Evolutionary conservation across 2,329 filamentous ascomycete genomes (phyloP).

Genomic region (Nigrospora sphaerica): DNA sequence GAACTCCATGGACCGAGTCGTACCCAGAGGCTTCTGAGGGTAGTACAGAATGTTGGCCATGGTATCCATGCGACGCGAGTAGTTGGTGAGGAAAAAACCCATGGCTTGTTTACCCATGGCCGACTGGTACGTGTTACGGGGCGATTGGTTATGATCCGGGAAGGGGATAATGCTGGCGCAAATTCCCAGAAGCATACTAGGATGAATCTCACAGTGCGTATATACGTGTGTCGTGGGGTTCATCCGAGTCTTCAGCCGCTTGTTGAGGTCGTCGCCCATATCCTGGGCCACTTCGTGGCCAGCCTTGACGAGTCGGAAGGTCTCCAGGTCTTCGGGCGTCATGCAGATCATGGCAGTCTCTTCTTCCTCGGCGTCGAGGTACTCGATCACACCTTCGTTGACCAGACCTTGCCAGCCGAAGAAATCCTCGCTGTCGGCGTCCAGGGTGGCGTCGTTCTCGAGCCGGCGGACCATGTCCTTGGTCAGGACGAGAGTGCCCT

Average conservation of each 20-base stretch:
- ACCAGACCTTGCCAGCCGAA: constrained; percentile 89
- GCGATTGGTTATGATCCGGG: constrained; percentile 97
- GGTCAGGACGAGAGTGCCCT: constrained; percentile 72
- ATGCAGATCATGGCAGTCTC: constrained; percentile 99
- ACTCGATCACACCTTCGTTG: constrained; percentile 81
- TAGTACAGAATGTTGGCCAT: constrained; percentile 99
- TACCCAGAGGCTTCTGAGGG: constrained; percentile 93
- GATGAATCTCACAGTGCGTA: constrained; percentile 98
- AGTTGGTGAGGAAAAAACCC: constrained; percentile 98
- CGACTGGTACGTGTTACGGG: constrained; percentile 97
- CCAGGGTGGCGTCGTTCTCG: constrained; percentile 63
- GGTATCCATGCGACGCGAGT: constrained; percentile 94
- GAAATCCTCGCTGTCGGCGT: constrained; percentile 51
- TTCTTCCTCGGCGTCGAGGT: constrained; percentile 95
- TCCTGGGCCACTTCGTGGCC: constrained; percentile 59
- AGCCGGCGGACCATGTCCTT: constrained; percentile 74
- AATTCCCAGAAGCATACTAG: constrained; percentile 97
- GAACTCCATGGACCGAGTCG: constrained; percentile 97
- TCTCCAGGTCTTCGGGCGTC: constrained; percentile 91
- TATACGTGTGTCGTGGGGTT: constrained; percentile 86
- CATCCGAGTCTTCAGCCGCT: constrained; percentile 79
- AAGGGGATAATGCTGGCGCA: constrained; percentile 99
- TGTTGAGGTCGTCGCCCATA: constrained; percentile 62
- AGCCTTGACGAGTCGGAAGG: constrained; percentile 62
- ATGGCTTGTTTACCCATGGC: constrained; percentile 99